Evolutionary conservation across 2,329 filamentous ascomycete genomes (phyloP).

Genomic region (Dissoconium aciculare): DNA sequence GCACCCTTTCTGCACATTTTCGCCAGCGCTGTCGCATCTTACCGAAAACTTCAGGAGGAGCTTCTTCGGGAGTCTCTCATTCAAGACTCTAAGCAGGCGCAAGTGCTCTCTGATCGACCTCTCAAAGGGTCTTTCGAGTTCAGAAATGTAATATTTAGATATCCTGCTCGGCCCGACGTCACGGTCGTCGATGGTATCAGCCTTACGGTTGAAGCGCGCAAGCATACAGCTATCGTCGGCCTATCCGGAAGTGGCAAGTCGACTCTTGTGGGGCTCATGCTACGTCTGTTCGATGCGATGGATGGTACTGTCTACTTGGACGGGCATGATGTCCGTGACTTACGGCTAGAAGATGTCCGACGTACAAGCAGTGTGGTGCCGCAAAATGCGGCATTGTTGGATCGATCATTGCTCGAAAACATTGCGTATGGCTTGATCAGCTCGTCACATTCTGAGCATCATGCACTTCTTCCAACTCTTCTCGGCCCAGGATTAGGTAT

Average conservation of each 20-base stretch:
- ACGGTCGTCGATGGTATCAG: slow-evolving; percentile 26
- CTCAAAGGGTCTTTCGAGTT: slow-evolving; percentile 20
- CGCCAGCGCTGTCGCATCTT: slow-evolving; percentile 37
- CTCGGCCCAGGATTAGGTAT: slow-evolving; percentile 21
- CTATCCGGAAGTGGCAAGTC: slow-evolving; percentile 30
- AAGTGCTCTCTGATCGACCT: slow-evolving; percentile 2
- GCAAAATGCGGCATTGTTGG: slow-evolving; percentile 38
- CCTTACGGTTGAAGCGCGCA: slow-evolving; percentile 22
- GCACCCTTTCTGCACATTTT: slow-evolving; percentile 38
- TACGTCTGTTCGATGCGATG: slow-evolving; percentile 25
- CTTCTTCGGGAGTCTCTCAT: slow-evolving; percentile 36
- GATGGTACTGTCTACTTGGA: slow-evolving; percentile 24
- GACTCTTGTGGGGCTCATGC: slow-evolving; percentile 26
- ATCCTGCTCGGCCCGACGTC: slow-evolving; percentile 27
- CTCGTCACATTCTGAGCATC: slow-evolving; percentile 14
- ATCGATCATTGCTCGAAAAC: slow-evolving; percentile 39
- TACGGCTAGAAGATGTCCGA: slow-evolving; percentile 22
- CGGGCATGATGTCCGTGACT: slow-evolving; percentile 24
- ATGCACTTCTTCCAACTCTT: background rate
- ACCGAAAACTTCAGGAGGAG: slow-evolving; percentile 42
- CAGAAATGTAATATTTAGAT: slow-evolving; percentile 28
- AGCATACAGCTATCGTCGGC: slow-evolving; percentile 30
- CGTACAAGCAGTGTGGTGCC: slow-evolving; percentile 29
- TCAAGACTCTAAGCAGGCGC: slow-evolving; percentile 23
- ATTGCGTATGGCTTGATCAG: slow-evolving; percentile 38